phyloP scores from a whole-genome alignment of 331 rosid species.

The Saraca asoca region DNA sequence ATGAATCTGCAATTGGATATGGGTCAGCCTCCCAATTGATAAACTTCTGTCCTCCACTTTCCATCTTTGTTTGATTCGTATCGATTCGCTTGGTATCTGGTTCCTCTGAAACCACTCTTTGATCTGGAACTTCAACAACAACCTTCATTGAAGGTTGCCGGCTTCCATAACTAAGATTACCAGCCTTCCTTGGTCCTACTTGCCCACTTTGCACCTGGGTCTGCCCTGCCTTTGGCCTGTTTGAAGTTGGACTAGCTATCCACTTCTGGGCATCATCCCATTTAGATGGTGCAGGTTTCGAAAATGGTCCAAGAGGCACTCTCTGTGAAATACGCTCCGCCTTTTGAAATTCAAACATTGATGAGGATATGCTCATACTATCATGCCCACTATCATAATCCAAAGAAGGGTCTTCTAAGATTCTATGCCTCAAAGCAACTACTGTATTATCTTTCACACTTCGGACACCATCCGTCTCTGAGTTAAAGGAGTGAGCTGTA shows the following conservation, averaged over 20 bases:
- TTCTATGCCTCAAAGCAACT: slow-evolving; percentile 50
- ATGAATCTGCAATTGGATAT: slow-evolving; percentile 62
- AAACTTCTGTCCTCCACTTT: slow-evolving; percentile 66
- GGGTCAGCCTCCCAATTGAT: slow-evolving; percentile 73
- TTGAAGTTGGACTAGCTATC: slow-evolving; percentile 89
- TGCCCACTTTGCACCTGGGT: slow-evolving; percentile 61
- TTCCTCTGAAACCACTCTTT: slow-evolving; percentile 61
- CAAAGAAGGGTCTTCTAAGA: slow-evolving; percentile 56
- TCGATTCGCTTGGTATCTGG: slow-evolving; percentile 90
- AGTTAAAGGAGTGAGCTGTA: slow-evolving; percentile 41
- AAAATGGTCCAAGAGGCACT: slow-evolving; percentile 71
- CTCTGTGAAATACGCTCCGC: slow-evolving; percentile 72
- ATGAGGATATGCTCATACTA: slow-evolving; percentile 48
- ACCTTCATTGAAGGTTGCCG: slow-evolving; percentile 73
- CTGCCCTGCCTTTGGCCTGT: slow-evolving; percentile 67
- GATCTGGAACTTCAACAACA: slow-evolving; percentile 82
- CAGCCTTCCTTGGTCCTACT: slow-evolving; percentile 55
- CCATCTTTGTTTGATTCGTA: slow-evolving; percentile 65
- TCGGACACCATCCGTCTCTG: slow-evolving; percentile 50
- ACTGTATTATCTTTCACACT: slow-evolving; percentile 48
- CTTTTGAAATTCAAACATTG: slow-evolving; percentile 87
- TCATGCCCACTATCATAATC: slow-evolving; percentile 68
- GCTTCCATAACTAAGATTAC: slow-evolving; percentile 53
- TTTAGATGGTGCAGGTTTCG: slow-evolving; percentile 94
- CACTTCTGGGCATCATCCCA: slow-evolving; percentile 99